Evolutionary conservation across 1,139 yeast genomes (phyloP).

Genomic region (Geotrichum bryndzae): DNA sequence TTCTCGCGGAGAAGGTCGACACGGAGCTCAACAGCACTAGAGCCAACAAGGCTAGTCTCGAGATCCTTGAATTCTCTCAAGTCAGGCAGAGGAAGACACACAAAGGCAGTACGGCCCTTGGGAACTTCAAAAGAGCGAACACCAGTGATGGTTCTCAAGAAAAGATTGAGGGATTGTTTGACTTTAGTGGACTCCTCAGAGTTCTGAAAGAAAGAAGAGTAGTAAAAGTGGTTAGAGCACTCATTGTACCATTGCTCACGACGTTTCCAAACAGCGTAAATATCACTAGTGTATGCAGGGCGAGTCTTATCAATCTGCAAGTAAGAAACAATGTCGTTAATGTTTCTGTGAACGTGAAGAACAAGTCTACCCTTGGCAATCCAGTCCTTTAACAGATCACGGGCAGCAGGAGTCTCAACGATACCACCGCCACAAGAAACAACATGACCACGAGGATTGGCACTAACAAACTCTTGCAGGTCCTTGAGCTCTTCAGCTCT

Average conservation of each 20-base stretch:
- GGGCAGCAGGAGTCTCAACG: constrained; percentile 69
- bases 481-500: constrained; percentile 61
- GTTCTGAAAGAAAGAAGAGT: constrained; percentile 55
- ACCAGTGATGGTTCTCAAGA: constrained; percentile 62
- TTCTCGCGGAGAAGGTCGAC: constrained; percentile 61
- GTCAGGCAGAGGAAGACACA: constrained; percentile 60
- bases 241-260: constrained; percentile 76
- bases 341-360: constrained; percentile 82
- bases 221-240: constrained; percentile 74
- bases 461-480: constrained; percentile 47
- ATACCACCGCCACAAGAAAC: constrained; percentile 97
- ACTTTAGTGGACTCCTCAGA: constrained; percentile 52
- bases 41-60: constrained; percentile 46
- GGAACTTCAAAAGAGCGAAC: constrained; percentile 42
- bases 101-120: constrained; percentile 56
- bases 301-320: constrained; percentile 71
- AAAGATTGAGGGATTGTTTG: constrained; percentile 54
- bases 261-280: constrained; percentile 73
- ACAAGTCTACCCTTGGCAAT: constrained; percentile 62
- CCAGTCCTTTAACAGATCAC: constrained; percentile 55
- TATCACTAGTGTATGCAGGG: constrained; percentile 77
- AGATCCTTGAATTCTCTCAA: constrained; percentile 45
- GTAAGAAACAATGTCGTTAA: constrained; percentile 72
- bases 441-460: constrained; percentile 54
- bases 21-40: constrained; percentile 76